phyloP scores from a whole-genome alignment of 2,329 filamentous ascomycete genomes.

The Microcyclospora pomicola region DNA sequence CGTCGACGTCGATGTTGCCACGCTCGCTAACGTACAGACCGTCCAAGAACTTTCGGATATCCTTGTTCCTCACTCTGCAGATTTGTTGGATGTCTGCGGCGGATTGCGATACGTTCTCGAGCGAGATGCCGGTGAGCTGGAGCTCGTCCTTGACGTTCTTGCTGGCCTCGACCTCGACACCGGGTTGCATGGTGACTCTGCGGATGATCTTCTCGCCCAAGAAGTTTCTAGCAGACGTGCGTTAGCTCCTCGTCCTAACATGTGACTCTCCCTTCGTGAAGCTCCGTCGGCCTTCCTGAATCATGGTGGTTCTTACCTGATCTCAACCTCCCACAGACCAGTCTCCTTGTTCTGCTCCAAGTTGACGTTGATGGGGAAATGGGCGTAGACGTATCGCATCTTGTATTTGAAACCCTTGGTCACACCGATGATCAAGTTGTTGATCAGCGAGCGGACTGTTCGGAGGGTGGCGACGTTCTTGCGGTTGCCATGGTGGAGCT shows the following conservation, averaged over 20 bases:
- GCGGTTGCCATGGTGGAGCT: slow-evolving; percentile 95
- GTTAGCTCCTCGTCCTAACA: too few species aligned
- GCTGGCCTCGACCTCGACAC: slow-evolving; percentile 82
- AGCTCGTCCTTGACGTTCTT: slow-evolving; percentile 97
- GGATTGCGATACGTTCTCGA: slow-evolving; percentile 94
- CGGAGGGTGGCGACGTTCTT: slow-evolving; percentile 97
- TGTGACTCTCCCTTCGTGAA: too few species aligned
- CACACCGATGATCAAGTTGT: slow-evolving; percentile 96
- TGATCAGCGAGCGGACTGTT: slow-evolving; percentile 94
- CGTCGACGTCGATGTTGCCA: slow-evolving; percentile 59
- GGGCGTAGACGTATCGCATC: slow-evolving; percentile 99
- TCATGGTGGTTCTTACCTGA: slow-evolving; percentile 53
- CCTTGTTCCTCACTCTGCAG: slow-evolving; percentile 99
- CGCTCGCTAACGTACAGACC: slow-evolving; percentile 99
- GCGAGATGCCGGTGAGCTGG: slow-evolving; percentile 78
- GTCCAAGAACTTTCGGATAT: slow-evolving; percentile 99
- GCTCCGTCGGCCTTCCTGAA: not conserved
- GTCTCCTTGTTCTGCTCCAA: slow-evolving; percentile 92
- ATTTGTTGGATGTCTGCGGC: slow-evolving; percentile 99
- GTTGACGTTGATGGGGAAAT: slow-evolving; percentile 99
- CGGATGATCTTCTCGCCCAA: slow-evolving; percentile 99
- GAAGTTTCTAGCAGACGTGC: slow-evolving; percentile 56
- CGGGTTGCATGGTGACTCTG: slow-evolving; percentile 72
- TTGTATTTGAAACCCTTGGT: slow-evolving; percentile 99
- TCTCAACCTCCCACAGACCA: slow-evolving; percentile 81